Conservation (phyloP, 2,329 filamentous ascomycete genomes). For the Aspergillus sp. region DNA sequence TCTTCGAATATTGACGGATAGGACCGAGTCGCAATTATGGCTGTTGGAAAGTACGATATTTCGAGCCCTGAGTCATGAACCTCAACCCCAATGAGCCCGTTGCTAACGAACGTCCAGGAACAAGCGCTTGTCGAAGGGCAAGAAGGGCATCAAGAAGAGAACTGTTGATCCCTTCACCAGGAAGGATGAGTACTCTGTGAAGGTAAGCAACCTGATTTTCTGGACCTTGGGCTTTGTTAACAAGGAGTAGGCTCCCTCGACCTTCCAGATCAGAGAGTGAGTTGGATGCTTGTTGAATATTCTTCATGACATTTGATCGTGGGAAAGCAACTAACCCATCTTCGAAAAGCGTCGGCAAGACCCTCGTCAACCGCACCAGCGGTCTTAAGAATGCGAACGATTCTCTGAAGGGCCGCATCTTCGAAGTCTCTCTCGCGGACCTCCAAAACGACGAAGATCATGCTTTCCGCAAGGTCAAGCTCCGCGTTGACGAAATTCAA, state of each 20-base stretch:
- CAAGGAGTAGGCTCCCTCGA: slow-evolving; percentile 73
- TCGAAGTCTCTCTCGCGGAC: slow-evolving; percentile 98
- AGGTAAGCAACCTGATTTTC: slow-evolving; percentile 57
- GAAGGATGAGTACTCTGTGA: slow-evolving; percentile 99
- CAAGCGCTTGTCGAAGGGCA: slow-evolving; percentile 99
- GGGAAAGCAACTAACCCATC: slow-evolving; percentile 18
- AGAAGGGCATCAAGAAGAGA: slow-evolving; percentile 99
- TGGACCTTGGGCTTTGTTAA: slow-evolving; percentile 17
- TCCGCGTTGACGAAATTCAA: slow-evolving; percentile 97
- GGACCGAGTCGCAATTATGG: slow-evolving; percentile 67
- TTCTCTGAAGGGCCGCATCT: slow-evolving; percentile 95
- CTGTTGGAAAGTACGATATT: slow-evolving; percentile 72
- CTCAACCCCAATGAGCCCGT: background rate
- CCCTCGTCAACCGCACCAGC: slow-evolving; percentile 97
- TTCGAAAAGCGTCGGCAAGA: slow-evolving; percentile 87
- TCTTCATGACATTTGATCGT: slow-evolving; percentile 6
- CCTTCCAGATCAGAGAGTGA: slow-evolving; percentile 97
- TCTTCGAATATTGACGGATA: slow-evolving; percentile 43
- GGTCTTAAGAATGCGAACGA: slow-evolving; percentile 99
- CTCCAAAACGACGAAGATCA: slow-evolving; percentile 99
- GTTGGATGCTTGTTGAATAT: slow-evolving; percentile 34
- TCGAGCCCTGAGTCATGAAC: slow-evolving; percentile 3
- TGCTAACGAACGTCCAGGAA: slow-evolving; percentile 61
- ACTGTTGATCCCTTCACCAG: slow-evolving; percentile 94
- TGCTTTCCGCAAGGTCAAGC: slow-evolving; percentile 99